A percentile compares a stretch with the other conserved stretches of the same genome.
These are phyloP conservation scores for Solanum virginianum DNA, from an alignment of 257 asterid species.

Conservation along the genomic window DNA sequence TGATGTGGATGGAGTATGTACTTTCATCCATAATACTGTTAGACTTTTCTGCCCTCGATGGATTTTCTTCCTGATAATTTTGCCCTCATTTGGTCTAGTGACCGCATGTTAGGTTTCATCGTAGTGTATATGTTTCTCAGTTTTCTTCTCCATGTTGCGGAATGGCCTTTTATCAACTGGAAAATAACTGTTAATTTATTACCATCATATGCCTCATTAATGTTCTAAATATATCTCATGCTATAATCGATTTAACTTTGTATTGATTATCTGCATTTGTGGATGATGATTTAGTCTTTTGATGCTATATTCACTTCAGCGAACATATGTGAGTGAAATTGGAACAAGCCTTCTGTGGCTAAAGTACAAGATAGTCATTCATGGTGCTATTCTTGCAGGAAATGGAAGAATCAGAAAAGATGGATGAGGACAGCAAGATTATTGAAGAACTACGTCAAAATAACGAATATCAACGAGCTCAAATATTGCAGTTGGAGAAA, in stretches of 20 bases:
- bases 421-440: conserved; percentile 91
- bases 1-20: neutral
- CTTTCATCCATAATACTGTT: neutral
- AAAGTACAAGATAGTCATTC: neutral
- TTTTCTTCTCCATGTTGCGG: neutral
- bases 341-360: neutral
- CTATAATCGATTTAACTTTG: neutral
- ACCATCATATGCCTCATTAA: neutral
- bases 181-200: neutral
- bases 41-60: neutral
- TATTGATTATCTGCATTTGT: neutral
- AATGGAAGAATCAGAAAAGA: conserved; percentile 95
- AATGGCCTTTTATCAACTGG: neutral
- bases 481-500: conserved; percentile 61
- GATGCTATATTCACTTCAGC: neutral
- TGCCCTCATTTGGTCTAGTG: neutral
- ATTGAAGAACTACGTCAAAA: conserved; percentile 77
- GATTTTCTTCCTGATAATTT: neutral
- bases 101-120: neutral
- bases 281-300: neutral
- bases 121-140: neutral
- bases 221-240: neutral
- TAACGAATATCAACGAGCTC: conserved; percentile 63
- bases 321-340: neutral
- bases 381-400: conserved; percentile 39